A percentile compares a stretch with the other conserved stretches of the same genome.
These are phyloP conservation scores for Annulohypoxylon truncatum DNA, from an alignment of 2,329 filamentous ascomycete species.

Conservation along the genomic window DNA sequence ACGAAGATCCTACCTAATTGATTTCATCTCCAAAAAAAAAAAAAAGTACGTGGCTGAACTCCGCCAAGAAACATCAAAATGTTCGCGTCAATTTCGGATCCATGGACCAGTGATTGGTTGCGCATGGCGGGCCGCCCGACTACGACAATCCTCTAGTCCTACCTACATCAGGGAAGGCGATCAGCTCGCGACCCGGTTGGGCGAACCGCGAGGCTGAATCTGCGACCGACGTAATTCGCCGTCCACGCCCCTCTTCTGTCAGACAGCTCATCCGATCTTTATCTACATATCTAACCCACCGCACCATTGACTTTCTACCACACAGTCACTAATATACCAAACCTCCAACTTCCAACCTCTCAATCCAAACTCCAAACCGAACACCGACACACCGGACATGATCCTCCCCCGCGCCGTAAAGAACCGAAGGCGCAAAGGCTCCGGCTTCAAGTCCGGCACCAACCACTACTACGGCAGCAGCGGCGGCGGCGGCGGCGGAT, in stretches of 20 bases:
- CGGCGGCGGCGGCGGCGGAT: not conserved
- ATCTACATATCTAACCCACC: too few species aligned
- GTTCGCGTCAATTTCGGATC: not conserved
- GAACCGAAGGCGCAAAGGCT: constrained; percentile 13
- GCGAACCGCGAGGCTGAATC: constrained; percentile 31
- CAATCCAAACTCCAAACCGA: not conserved
- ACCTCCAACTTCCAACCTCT: not conserved
- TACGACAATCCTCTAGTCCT: not conserved
- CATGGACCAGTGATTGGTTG: not conserved
- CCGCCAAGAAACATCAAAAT: not conserved
- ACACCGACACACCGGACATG: not conserved
- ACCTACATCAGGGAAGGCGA: not conserved
- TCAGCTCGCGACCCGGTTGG: constrained; percentile 16
- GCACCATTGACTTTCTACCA: not conserved
- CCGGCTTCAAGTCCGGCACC: not conserved
- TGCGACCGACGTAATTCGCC: constrained; percentile 10
- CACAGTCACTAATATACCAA: not conserved
- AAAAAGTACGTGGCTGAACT: not conserved
- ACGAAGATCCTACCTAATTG: too few species aligned
- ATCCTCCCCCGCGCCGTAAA: constrained; percentile 26
- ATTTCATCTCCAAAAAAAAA: not conserved
- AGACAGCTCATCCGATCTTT: too few species aligned
- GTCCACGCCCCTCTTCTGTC: constrained; percentile 18
- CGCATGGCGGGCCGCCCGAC: not conserved
- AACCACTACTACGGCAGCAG: not conserved